phyloP scores from a whole-genome alignment of 108 stramenopile genomes.

The Nannochloropsis salina region DNA sequence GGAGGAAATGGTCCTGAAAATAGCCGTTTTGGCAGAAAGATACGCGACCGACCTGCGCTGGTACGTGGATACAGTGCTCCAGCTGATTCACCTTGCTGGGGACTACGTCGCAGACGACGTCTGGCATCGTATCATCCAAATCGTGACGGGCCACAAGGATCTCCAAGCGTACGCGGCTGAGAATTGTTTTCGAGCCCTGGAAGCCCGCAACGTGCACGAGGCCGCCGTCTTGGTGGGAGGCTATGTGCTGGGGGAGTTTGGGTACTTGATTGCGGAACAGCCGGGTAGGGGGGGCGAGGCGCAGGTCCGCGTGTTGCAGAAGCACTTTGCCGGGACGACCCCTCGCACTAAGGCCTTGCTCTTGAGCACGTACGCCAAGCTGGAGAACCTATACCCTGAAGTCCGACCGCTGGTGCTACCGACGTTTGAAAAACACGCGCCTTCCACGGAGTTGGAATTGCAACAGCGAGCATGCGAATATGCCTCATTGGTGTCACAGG shows the following conservation, averaged over 20 bases:
- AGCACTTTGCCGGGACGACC: slow-evolving; percentile 65
- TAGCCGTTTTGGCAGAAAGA: slow-evolving; percentile 95
- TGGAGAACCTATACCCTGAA: slow-evolving; percentile 88
- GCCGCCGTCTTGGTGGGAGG: slow-evolving; percentile 82
- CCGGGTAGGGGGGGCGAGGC: slow-evolving; percentile 52
- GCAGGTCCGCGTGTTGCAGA: slow-evolving; percentile 60
- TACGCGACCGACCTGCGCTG: slow-evolving; percentile 81
- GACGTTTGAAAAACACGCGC: slow-evolving; percentile 29
- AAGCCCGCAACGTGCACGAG: slow-evolving; percentile 64
- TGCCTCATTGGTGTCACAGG: slow-evolving; percentile 30
- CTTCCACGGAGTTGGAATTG: slow-evolving; percentile 34
- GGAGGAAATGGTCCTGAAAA: slow-evolving; percentile 95
- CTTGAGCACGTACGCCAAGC: slow-evolving; percentile 84
- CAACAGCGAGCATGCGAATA: slow-evolving; percentile 47
- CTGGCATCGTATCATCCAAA: slow-evolving; percentile 96
- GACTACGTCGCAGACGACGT: slow-evolving; percentile 91
- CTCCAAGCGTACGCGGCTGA: slow-evolving; percentile 89
- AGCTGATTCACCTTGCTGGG: slow-evolving; percentile 84
- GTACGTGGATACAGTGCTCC: slow-evolving; percentile 93
- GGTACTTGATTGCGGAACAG: slow-evolving; percentile 86
- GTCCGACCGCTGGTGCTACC: slow-evolving; percentile 61
- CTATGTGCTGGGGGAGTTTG: slow-evolving; percentile 95
- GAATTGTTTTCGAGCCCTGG: slow-evolving; percentile 70
- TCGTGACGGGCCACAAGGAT: slow-evolving; percentile 93
- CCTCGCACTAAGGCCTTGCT: slow-evolving; percentile 71